Evolutionary conservation across 345 rosid species (phyloP).

Genomic region (Punica granatum): DNA sequence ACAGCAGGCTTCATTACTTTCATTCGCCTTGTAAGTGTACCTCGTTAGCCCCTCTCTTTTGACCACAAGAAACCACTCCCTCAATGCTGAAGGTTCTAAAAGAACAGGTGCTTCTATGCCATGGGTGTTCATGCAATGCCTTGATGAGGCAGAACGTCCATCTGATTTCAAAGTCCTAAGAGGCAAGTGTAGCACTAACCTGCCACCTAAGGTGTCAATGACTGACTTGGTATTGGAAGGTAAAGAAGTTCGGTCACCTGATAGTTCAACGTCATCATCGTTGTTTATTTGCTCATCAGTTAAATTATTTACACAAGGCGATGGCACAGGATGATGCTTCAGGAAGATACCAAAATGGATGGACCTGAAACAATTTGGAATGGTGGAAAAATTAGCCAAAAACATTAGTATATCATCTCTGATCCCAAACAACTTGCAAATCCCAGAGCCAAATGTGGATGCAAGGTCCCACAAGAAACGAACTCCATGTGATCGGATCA

Average conservation of each 20-base stretch:
- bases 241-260: too few species aligned
- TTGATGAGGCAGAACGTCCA: conserved; percentile 35
- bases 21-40: conserved; percentile 42
- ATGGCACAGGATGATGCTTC: conserved; percentile 25
- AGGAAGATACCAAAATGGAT: conserved; percentile 43
- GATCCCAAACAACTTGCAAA: conserved; percentile 54
- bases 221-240: too few species aligned
- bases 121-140: conserved; percentile 41
- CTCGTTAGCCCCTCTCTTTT: too few species aligned
- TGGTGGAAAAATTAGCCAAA: too few species aligned
- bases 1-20: conserved; percentile 57
- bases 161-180: conserved; percentile 29
- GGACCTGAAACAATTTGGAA: conserved; percentile 51
- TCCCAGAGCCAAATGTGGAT: too few species aligned
- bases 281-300: too few species aligned
- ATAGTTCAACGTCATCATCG: too few species aligned
- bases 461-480: too few species aligned
- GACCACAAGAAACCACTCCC: too few species aligned
- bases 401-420: conserved; percentile 17
- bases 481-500: too few species aligned
- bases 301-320: conserved; percentile 34
- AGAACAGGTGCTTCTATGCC: conserved; percentile 47
- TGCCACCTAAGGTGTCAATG: too few species aligned
- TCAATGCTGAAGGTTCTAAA: conserved; percentile 51
- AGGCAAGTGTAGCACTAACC: too few species aligned